These are phyloP conservation scores for Punica granatum DNA, from an alignment of 345 rosid species.

Conservation along the genomic window DNA sequence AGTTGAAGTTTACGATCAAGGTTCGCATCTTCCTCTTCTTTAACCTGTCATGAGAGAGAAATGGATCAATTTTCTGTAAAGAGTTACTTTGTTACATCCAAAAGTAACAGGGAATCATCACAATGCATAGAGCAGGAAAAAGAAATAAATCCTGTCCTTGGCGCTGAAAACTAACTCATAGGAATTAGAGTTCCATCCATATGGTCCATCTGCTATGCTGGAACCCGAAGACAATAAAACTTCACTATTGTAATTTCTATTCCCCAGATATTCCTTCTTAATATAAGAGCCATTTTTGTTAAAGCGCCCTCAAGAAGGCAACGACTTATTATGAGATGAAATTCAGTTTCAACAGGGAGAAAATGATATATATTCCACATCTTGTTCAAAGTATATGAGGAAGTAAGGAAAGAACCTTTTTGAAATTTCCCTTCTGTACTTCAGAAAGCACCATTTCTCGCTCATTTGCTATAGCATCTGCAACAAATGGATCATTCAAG, in stretches of 20 bases:
- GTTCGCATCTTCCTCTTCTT: slow-evolving; percentile 92
- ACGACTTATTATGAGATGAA: not conserved
- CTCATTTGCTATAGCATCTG: slow-evolving; percentile 84
- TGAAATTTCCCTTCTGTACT: slow-evolving; percentile 65
- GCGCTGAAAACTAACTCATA: not conserved
- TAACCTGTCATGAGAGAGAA: slow-evolving; percentile 46
- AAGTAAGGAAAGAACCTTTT: slow-evolving; percentile 39
- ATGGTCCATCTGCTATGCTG: too few species aligned
- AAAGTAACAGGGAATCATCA: not conserved
- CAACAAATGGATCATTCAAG: slow-evolving; percentile 62
- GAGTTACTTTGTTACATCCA: not conserved
- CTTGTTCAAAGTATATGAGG: not conserved
- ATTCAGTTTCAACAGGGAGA: not conserved
- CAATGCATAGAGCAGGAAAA: not conserved
- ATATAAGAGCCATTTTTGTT: not conserved
- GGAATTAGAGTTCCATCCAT: not conserved
- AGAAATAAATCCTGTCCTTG: not conserved
- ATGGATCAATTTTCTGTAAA: not conserved
- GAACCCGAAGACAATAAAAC: not conserved
- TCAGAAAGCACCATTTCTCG: slow-evolving; percentile 68
- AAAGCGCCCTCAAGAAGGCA: not conserved
- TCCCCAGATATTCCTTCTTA: not conserved
- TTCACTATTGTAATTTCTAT: not conserved
- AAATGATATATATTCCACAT: not conserved
- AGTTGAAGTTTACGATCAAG: slow-evolving; percentile 69